phyloP scores from a whole-genome alignment of 495 filamentous ascomycete genomes.

The Gamarada debralockiae region DNA sequence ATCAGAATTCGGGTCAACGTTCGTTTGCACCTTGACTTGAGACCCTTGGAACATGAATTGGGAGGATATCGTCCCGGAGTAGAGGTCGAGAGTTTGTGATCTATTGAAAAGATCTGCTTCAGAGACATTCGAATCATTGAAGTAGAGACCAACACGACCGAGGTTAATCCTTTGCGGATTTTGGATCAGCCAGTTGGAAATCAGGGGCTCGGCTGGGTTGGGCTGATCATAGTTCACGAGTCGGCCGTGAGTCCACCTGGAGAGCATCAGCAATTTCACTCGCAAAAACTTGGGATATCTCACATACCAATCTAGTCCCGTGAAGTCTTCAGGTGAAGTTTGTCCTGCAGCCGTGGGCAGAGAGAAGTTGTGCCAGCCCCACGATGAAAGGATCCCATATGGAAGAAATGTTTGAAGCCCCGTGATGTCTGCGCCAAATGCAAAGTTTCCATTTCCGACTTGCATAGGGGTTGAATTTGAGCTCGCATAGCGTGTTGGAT shows the following conservation, averaged over 20 bases:
- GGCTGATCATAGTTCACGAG: conserved; percentile 49
- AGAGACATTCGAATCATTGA: conserved; percentile 33
- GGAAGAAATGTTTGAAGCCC: conserved; percentile 58
- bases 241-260: conserved; percentile 51
- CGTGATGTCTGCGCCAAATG: conserved; percentile 50
- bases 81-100: conserved; percentile 44
- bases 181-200: conserved; percentile 49
- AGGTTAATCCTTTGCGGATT: conserved; percentile 51
- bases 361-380: conserved; percentile 57
- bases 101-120: conserved; percentile 36
- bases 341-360: conserved; percentile 35
- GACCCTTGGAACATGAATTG: conserved; percentile 38
- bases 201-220: conserved; percentile 44
- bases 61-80: conserved; percentile 41
- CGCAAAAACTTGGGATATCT: conserved; percentile 9
- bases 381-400: conserved; percentile 50
- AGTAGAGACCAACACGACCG: conserved; percentile 42
- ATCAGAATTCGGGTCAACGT: conserved; percentile 41
- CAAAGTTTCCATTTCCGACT: conserved; percentile 52
- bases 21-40: conserved; percentile 38
- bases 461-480: conserved; percentile 44
- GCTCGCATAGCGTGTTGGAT: conserved; percentile 40
- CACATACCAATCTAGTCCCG: conserved; percentile 18
- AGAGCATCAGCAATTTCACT: neutral
- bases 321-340: conserved; percentile 7